Evolutionary conservation across 2,329 filamentous ascomycete genomes (phyloP).

Genomic region (Penicillium sp.): DNA sequence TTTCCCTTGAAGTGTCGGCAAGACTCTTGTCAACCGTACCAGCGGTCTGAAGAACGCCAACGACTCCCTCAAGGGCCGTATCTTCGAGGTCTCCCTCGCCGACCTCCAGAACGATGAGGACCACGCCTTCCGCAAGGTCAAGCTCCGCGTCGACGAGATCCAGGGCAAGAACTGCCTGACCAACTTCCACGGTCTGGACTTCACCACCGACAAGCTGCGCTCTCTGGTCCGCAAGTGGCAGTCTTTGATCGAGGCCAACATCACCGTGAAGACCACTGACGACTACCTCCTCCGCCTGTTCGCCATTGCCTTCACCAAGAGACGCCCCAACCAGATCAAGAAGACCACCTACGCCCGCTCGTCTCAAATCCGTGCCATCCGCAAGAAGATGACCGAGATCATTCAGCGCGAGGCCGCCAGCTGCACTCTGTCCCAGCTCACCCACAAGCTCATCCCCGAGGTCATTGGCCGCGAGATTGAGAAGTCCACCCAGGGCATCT

Average conservation of each 20-base stretch:
- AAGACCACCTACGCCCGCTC: conserved; percentile 99
- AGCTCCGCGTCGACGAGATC: conserved; percentile 97
- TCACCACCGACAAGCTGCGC: conserved; percentile 99
- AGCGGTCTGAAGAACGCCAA: conserved; percentile 99
- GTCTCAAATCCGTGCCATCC: conserved; percentile 96
- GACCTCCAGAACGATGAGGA: conserved; percentile 99
- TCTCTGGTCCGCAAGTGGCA: conserved; percentile 99
- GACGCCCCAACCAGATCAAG: conserved; percentile 99
- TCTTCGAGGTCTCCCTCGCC: conserved; percentile 98
- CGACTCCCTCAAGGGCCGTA: conserved; percentile 97
- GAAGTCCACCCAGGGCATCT: conserved; percentile 99
- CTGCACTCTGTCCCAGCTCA: conserved; percentile 95
- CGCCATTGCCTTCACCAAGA: conserved; percentile 99
- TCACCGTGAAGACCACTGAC: conserved; percentile 99
- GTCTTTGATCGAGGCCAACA: conserved; percentile 98
- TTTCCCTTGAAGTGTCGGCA: conserved; percentile 79
- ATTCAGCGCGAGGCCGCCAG: conserved; percentile 93
- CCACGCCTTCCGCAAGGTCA: conserved; percentile 99
- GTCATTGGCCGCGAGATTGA: conserved; percentile 99
- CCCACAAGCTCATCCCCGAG: conserved; percentile 98
- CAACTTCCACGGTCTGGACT: conserved; percentile 99
- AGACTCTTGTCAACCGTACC: conserved; percentile 99
- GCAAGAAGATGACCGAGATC: conserved; percentile 99
- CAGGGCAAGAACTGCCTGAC: conserved; percentile 99
- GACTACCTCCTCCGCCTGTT: conserved; percentile 99